phyloP scores from a whole-genome alignment of 306 rosid genomes.

The Sphenostylis stenocarpa region DNA sequence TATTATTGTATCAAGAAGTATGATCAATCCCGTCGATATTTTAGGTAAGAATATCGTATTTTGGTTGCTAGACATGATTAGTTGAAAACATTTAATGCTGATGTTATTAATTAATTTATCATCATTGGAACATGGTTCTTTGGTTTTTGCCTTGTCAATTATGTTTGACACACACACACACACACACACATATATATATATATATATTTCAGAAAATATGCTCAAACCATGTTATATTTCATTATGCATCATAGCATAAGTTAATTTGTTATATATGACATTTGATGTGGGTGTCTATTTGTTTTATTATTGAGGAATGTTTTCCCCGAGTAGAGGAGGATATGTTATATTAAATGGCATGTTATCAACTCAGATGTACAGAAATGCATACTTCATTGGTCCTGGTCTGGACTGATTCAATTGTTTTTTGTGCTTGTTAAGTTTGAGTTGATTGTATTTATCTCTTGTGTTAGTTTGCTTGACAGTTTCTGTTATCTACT shows the following conservation, averaged over 20 bases:
- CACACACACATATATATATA: too few relatives aligned
- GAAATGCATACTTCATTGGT: slow-evolving; percentile 8
- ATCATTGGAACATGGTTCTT: background rate
- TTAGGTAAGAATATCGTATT: slow-evolving; percentile 57
- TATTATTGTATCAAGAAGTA: slow-evolving; percentile 94
- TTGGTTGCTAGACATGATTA: background rate
- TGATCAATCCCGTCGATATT: slow-evolving; percentile 85
- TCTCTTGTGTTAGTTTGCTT: background rate
- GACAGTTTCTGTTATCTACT: background rate
- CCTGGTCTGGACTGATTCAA: slow-evolving; percentile 3
- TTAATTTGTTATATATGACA: background rate
- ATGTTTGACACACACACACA: background rate
- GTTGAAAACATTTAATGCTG: background rate
- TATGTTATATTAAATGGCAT: slow-evolving; percentile 2
- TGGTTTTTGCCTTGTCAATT: background rate
- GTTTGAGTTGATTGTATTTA: background rate
- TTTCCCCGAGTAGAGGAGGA: background rate
- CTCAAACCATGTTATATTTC: slow-evolving; percentile 9
- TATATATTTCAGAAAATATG: background rate
- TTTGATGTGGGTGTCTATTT: slow-evolving; percentile 11
- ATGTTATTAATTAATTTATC: background rate
- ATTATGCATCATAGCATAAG: background rate
- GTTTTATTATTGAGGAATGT: background rate
- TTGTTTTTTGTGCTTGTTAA: slow-evolving; percentile 4
- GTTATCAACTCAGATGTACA: background rate